These are phyloP conservation scores for Coprinopsis sp. DNA, from an alignment of 768 basidiomycete species.

Conservation along the genomic window DNA sequence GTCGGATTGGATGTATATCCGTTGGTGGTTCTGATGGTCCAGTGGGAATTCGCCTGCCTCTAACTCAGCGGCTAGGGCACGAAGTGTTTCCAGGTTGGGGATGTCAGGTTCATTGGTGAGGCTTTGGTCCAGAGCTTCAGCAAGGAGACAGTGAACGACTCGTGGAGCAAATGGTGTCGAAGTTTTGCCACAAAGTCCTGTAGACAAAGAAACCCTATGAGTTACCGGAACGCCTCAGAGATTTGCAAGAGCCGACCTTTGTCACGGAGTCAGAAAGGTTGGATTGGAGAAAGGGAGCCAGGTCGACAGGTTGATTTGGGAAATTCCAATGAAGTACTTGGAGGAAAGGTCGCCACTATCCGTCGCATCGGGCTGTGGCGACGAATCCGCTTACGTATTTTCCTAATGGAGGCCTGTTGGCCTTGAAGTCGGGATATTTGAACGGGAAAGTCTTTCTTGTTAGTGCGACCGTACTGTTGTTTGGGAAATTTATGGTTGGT, in stretches of 20 bases:
- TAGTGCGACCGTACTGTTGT: no score
- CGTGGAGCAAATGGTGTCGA: background rate
- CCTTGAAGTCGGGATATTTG: no score
- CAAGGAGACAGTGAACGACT: background rate
- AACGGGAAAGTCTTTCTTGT: no score
- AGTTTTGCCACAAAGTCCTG: constrained; percentile 1
- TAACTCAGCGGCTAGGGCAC: constrained; percentile 12
- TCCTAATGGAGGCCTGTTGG: no score
- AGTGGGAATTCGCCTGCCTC: background rate
- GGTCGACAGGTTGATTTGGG: background rate
- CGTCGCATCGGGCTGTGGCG: background rate
- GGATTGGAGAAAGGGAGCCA: no score
- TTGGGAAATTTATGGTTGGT: no score
- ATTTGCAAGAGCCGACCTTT: background rate
- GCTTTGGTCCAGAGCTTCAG: background rate
- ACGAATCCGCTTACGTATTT: background rate
- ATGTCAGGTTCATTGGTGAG: background rate
- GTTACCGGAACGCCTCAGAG: background rate
- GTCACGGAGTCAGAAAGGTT: background rate
- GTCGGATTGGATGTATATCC: no score
- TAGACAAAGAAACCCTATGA: background rate
- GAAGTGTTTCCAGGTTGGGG: constrained; percentile 8
- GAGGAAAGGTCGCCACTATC: background rate
- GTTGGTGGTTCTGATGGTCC: no score
- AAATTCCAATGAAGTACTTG: constrained; percentile 3